Percentiles rank a stretch among this genome's conserved stretches.
Evolutionary conservation across 805 yeast species (phyloP).

Genomic region (Candida maesae): DNA sequence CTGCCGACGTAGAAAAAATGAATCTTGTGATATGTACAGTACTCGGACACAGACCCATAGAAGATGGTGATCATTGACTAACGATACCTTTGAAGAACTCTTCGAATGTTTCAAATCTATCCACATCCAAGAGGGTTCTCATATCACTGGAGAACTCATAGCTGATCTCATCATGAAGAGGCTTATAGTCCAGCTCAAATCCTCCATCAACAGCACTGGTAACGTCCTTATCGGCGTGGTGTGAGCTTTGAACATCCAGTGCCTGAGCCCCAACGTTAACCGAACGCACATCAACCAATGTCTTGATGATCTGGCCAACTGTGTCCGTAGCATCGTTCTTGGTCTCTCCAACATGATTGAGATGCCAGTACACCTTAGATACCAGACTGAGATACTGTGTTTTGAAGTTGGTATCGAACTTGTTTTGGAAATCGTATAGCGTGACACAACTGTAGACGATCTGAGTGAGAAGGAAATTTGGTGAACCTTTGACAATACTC

Average conservation of each 20-base stretch:
- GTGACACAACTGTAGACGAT: constrained; percentile 53
- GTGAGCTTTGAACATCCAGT: neutral
- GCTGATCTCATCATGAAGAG: constrained; percentile 28
- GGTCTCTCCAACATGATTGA: constrained; percentile 52
- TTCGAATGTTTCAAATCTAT: constrained; percentile 43
- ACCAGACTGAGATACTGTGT: constrained; percentile 43
- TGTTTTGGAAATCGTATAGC: constrained; percentile 43
- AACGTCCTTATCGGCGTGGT: constrained; percentile 2
- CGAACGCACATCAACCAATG: constrained; percentile 34
- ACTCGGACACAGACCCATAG: no score
- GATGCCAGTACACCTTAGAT: constrained; percentile 54
- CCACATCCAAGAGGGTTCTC: constrained; percentile 12
- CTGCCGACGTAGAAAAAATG: no score
- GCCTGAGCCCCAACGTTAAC: constrained; percentile 4
- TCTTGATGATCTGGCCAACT: constrained; percentile 51
- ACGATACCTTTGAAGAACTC: constrained; percentile 50
- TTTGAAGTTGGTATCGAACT: constrained; percentile 37
- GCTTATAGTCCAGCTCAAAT: constrained; percentile 19
- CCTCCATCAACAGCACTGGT: constrained; percentile 5
- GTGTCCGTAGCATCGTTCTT: constrained; percentile 58
- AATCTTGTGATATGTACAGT: no score
- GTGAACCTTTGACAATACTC: constrained; percentile 50
- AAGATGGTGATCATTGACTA: constrained; percentile 2
- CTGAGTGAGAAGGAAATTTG: constrained; percentile 47
- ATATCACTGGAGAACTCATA: constrained; percentile 19